Evolutionary conservation across 1,139 yeast species (phyloP).

Genomic region (Zygoascus sp.): DNA sequence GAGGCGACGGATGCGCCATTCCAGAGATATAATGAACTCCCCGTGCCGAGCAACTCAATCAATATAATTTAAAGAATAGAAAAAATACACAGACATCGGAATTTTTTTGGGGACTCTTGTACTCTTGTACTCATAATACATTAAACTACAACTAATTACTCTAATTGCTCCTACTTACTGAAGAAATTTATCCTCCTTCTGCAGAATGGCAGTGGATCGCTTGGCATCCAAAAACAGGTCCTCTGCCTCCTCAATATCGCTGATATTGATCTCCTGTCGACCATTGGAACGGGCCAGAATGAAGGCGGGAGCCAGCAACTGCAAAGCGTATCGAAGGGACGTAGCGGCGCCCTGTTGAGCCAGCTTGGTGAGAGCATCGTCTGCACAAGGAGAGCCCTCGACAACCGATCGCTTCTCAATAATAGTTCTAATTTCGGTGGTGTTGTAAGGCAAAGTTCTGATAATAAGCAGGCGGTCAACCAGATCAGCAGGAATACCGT

Average conservation of each 20-base stretch:
- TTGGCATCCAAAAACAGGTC: constrained; percentile 80
- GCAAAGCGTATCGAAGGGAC: constrained; percentile 87
- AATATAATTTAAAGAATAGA: neutral
- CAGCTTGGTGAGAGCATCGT: constrained; percentile 67
- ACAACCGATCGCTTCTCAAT: constrained; percentile 74
- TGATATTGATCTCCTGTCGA: constrained; percentile 60
- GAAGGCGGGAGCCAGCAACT: constrained; percentile 86
- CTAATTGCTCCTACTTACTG: constrained; percentile 19
- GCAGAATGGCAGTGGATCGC: constrained; percentile 76
- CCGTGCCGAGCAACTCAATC: no score
- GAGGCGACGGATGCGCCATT: constrained; percentile 80
- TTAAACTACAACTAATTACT: constrained; percentile 1
- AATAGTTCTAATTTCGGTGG: constrained; percentile 77
- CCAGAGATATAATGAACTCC: constrained; percentile 43
- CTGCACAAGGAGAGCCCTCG: constrained; percentile 61
- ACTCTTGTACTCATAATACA: constrained; percentile 2
- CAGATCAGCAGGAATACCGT: constrained; percentile 94
- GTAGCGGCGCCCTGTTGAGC: constrained; percentile 69
- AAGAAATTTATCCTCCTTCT: constrained; percentile 35
- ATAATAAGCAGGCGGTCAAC: constrained; percentile 87
- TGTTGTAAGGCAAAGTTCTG: constrained; percentile 80
- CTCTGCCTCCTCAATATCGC: constrained; percentile 85
- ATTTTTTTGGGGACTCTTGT: no score
- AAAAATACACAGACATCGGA: no score
- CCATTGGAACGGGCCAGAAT: constrained; percentile 71